Percentiles rank a stretch among this genome's conserved stretches.
Conservation (phyloP, 2,329 filamentous ascomycete genomes). For the Escovopsis sp. region DNA sequence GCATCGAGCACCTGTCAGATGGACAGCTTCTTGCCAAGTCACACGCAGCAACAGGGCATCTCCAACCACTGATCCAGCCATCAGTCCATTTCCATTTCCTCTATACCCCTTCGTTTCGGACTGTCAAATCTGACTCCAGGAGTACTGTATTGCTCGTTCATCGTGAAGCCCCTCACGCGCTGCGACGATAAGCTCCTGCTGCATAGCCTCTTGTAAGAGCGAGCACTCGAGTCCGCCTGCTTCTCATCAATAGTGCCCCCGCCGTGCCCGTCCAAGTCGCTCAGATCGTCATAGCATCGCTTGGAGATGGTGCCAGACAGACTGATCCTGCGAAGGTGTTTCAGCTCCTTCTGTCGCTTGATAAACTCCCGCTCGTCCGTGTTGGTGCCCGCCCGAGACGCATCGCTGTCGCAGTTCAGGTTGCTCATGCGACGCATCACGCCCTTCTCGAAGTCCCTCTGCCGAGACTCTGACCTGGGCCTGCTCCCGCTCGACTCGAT, state of each 20-base stretch:
- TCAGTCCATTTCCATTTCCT: too few species aligned
- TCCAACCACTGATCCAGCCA: too few species aligned
- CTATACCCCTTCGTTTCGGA: too few species aligned
- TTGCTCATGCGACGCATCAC: slow-evolving; percentile 30
- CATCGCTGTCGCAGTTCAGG: slow-evolving; percentile 28
- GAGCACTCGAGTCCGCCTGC: slow-evolving; percentile 30
- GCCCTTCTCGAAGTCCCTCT: slow-evolving; percentile 23
- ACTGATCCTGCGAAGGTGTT: slow-evolving; percentile 30
- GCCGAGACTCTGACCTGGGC: slow-evolving; percentile 23
- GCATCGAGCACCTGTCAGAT: too few species aligned
- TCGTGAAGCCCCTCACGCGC: too few species aligned
- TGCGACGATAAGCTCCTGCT: background rate
- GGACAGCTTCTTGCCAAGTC: too few species aligned
- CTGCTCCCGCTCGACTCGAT: slow-evolving; percentile 32
- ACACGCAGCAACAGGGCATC: too few species aligned
- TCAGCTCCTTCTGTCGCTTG: slow-evolving; percentile 25
- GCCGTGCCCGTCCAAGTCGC: slow-evolving; percentile 32
- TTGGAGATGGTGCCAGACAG: slow-evolving; percentile 40
- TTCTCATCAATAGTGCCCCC: slow-evolving; percentile 24
- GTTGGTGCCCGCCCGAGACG: slow-evolving; percentile 12
- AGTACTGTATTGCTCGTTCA: too few species aligned
- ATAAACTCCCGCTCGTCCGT: slow-evolving; percentile 21
- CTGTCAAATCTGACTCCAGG: too few species aligned
- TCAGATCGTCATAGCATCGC: slow-evolving; percentile 37
- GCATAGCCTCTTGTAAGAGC: slow-evolving; percentile 27